Base-by-base conservation (phyloP, 225 moss, liverwort and hornwort genomes). In the Antitrichia curtipendula region DNA sequence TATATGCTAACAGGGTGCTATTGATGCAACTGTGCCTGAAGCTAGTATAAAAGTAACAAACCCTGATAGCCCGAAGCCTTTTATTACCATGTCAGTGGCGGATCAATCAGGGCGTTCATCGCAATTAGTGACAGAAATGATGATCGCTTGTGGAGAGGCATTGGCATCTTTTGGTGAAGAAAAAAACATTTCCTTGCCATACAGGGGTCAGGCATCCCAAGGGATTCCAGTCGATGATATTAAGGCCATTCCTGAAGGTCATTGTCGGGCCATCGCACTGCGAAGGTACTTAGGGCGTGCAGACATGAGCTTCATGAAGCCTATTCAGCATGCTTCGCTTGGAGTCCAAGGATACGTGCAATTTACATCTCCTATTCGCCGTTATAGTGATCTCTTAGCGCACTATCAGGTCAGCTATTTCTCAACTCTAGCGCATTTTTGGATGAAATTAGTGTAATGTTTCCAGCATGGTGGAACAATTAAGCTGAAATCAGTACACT, bases 321-420 rank as follows among this genome's bases (percentile, higher is more conserved):
- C 94, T 41, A 94, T 97, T 69, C 84, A 93, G 38, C 98, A 99
- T 92, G 91, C 94, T 52, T 93, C 97, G 57, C 94, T 99, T 73
- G 98, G 98, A 86, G 85, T 99, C 58, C 88, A 86, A 85, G 98
- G 98, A 90, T 99, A 99, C 78, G 98, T 99, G 80, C 98, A 99
- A 84, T 97, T 99, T 81, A 93, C 98, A n/a, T 99, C 98, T 87
- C 98, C 98, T 63, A 97, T 99, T 82, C 97, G 99, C 50, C 95
- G 99, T 84, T 97, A 92, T 53, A 88, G 95, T 80, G 99, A 99
- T 79, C 90, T 99, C 77, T 85, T 99, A 69, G 95, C 97, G 47
- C 98, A 99, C 90, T 97, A 97, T 88, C 99, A 97, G 97, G 99
- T 97, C 54, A 84, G 91, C 31, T 58, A 45, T 71, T 77, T 87